These are phyloP conservation scores for Xylariaceae sp. DNA, from an alignment of 2,329 filamentous ascomycete species.

Conservation along the genomic window DNA sequence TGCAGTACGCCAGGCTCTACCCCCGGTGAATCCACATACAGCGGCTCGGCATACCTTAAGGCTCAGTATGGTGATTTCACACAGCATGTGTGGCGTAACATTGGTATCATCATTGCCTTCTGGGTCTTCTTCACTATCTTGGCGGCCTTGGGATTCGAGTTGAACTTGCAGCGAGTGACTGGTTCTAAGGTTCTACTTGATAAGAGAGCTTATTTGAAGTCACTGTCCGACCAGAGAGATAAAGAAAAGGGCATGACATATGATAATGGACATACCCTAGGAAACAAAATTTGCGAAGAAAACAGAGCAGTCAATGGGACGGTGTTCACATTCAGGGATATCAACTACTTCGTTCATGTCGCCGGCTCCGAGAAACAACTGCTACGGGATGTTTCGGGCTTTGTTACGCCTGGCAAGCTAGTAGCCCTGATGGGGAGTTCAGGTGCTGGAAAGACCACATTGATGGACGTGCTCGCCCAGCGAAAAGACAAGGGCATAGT, in stretches of 20 bases:
- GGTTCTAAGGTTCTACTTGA: constrained; percentile 43
- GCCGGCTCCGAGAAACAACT: constrained; percentile 72
- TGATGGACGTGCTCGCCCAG: constrained; percentile 40
- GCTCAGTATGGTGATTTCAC: constrained; percentile 60
- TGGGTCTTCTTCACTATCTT: constrained; percentile 55
- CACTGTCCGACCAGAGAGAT: constrained; percentile 27
- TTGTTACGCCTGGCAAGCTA: constrained; percentile 80
- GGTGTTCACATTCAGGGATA: constrained; percentile 59
- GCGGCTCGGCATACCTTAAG: constrained; percentile 61
- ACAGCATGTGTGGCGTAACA: constrained; percentile 66
- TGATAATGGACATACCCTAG: background rate
- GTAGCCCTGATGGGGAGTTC: constrained; percentile 76
- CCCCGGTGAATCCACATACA: constrained; percentile 58
- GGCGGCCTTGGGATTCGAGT: constrained; percentile 48
- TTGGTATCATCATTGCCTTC: constrained; percentile 58
- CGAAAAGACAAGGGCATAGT: constrained; percentile 81
- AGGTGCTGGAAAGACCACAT: constrained; percentile 41
- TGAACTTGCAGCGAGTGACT: constrained; percentile 63
- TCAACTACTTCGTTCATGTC: constrained; percentile 56
- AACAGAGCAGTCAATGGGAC: constrained; percentile 67
- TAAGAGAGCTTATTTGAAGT: constrained; percentile 8
- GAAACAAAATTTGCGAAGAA: too few relatives aligned
- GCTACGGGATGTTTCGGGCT: constrained; percentile 80
- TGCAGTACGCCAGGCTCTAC: constrained; percentile 64
- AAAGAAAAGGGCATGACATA: constrained; percentile 40